Conservation (phyloP, 352 stramenopile genomes). For the Phytophthora pini region DNA sequence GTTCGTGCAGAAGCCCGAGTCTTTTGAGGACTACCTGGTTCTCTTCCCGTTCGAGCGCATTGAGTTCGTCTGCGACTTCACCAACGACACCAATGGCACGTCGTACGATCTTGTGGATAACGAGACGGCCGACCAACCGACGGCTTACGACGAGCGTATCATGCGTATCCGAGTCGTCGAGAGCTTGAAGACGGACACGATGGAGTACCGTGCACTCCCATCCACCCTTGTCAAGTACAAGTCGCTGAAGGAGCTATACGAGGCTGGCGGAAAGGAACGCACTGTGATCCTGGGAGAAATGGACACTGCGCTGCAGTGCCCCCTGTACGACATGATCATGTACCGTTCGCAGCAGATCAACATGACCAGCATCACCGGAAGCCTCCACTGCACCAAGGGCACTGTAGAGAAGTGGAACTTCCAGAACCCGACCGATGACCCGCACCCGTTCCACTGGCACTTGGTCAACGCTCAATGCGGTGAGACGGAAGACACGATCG, state of each 20-base stretch:
- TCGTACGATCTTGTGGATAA: conserved; percentile 62
- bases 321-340: conserved; percentile 23
- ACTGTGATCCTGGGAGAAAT: conserved; percentile 68
- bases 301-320: conserved; percentile 47
- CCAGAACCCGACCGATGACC: conserved; percentile 79
- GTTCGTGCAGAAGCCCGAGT: conserved; percentile 62
- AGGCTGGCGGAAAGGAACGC: conserved; percentile 58
- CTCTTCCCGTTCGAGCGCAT: conserved; percentile 63
- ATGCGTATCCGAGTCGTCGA: conserved; percentile 54
- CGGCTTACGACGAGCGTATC: conserved; percentile 54
- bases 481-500: conserved; percentile 60
- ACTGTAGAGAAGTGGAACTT: conserved; percentile 86
- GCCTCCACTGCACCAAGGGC: conserved; percentile 66
- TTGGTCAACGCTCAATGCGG: conserved; percentile 81
- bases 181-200: conserved; percentile 47
- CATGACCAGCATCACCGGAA: conserved; percentile 46
- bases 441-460: conserved; percentile 85
- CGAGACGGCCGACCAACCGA: conserved; percentile 50
- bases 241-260: conserved; percentile 61
- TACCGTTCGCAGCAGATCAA: conserved; percentile 68
- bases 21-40: conserved; percentile 40
- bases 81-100: conserved; percentile 37
- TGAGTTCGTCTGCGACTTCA: conserved; percentile 73
- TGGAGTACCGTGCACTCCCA: conserved; percentile 47
- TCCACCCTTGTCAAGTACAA: conserved; percentile 52